Evolutionary conservation across 768 basidiomycete genomes (phyloP).

Genomic region (Baorangia bicolor): DNA sequence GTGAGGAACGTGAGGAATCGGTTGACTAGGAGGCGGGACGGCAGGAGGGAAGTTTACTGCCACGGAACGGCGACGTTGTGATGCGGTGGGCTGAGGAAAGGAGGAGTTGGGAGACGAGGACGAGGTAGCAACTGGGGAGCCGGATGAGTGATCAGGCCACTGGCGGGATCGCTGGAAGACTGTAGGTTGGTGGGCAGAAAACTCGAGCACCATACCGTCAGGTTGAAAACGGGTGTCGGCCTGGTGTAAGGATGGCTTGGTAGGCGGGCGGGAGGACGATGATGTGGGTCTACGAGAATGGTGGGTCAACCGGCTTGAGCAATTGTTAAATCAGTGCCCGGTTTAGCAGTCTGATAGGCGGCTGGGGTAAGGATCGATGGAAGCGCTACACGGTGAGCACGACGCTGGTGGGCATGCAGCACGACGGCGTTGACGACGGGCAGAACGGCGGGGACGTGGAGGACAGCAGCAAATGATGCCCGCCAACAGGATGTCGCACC

Average conservation of each 20-base stretch:
- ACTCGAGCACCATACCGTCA: constrained; percentile 30
- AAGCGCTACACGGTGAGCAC: constrained; percentile 12
- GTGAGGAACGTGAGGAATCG: constrained; percentile 66
- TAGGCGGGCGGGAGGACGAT: neutral
- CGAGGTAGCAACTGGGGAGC: constrained; percentile 26
- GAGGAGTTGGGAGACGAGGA: constrained; percentile 35
- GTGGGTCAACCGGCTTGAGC: neutral
- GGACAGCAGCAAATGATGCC: constrained; percentile 1
- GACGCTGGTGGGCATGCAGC: constrained; percentile 10
- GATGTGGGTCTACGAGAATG: constrained; percentile 2
- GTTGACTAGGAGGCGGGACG: constrained; percentile 69
- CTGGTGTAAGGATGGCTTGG: neutral
- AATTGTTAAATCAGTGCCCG: constrained; percentile 15
- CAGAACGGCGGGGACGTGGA: constrained; percentile 10
- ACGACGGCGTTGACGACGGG: constrained; percentile 7
- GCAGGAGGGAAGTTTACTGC: constrained; percentile 63
- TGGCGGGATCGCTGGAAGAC: constrained; percentile 33
- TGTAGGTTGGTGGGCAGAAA: constrained; percentile 29
- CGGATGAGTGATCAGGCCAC: constrained; percentile 31
- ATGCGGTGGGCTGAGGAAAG: constrained; percentile 27
- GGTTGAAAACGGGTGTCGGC: neutral
- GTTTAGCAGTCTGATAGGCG: constrained; percentile 15
- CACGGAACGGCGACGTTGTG: constrained; percentile 67
- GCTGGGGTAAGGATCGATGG: neutral
- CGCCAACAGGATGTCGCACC: constrained; percentile 8